Conservation (phyloP, 192 early-diverging fungal genomes). For the Mortierella claussenii region DNA sequence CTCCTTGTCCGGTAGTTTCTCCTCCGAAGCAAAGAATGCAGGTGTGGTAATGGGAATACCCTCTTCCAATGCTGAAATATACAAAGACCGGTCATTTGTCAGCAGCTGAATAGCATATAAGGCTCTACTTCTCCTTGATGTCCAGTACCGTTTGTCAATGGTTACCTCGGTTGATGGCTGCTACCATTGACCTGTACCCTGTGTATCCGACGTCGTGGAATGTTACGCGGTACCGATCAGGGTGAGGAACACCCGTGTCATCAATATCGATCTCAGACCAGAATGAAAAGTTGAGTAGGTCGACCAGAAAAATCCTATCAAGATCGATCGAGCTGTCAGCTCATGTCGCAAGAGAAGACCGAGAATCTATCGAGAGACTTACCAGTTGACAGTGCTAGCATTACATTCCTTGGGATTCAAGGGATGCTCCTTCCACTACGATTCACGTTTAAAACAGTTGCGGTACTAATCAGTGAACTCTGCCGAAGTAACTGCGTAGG, state of each 20-base stretch:
- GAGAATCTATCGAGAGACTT: no score
- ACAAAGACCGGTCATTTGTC: neutral
- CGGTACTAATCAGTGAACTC: no score
- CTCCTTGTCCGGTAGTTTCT: conserved; percentile 46
- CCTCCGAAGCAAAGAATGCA: conserved; percentile 56
- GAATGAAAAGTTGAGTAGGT: conserved; percentile 89
- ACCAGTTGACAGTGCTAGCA: conserved; percentile 67
- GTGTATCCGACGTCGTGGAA: conserved; percentile 67
- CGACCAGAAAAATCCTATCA: conserved; percentile 82
- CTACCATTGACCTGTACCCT: conserved; percentile 88
- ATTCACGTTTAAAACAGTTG: neutral
- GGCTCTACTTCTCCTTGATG: no score
- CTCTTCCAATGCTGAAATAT: conserved; percentile 67
- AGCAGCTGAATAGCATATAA: no score
- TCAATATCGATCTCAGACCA: conserved; percentile 72
- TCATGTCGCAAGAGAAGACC: no score
- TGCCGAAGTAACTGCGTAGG: no score
- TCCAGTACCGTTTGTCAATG: neutral
- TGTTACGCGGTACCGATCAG: conserved; percentile 68
- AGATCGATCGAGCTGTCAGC: no score
- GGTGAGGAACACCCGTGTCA: conserved; percentile 52
- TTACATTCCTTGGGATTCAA: conserved; percentile 73
- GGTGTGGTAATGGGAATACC: conserved; percentile 72
- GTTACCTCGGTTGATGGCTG: conserved; percentile 75
- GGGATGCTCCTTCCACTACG: conserved; percentile 51